These are phyloP conservation scores for Hypoxylon sp. DNA, from an alignment of 2,329 filamentous ascomycete genomes.

Conservation along the genomic window DNA sequence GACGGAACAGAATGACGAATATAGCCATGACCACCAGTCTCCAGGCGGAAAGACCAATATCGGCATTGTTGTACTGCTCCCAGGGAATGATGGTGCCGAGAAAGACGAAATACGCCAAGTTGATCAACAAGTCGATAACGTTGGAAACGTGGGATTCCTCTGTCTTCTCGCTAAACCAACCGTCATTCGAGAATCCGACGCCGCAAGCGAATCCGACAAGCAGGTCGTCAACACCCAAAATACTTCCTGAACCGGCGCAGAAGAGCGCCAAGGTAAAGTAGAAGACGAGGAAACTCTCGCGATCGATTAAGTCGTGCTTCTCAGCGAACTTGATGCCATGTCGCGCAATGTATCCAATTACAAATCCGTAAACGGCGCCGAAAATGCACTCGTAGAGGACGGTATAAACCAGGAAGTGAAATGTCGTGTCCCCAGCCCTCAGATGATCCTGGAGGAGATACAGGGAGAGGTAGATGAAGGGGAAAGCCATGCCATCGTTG, in stretches of 20 bases:
- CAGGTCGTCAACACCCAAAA: constrained; percentile 91
- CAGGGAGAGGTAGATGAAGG: constrained; percentile 91
- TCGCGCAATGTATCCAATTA: constrained; percentile 86
- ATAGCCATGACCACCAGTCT: constrained; percentile 91
- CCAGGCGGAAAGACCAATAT: constrained; percentile 83
- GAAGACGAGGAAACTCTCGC: constrained; percentile 97
- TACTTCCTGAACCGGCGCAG: constrained; percentile 90
- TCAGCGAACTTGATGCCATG: constrained; percentile 91
- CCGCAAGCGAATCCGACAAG: constrained; percentile 94
- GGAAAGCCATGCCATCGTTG: constrained; percentile 99
- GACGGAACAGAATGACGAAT: constrained; percentile 92
- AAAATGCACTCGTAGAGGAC: constrained; percentile 96
- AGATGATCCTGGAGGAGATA: constrained; percentile 87
- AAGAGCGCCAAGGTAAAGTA: constrained; percentile 98
- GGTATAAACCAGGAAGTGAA: constrained; percentile 88
- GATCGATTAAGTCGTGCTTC: constrained; percentile 83
- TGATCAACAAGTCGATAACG: constrained; percentile 96
- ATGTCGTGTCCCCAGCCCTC: constrained; percentile 72
- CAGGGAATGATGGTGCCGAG: constrained; percentile 97
- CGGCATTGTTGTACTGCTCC: constrained; percentile 82
- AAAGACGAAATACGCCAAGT: constrained; percentile 97
- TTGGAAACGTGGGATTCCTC: constrained; percentile 99
- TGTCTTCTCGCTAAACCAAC: constrained; percentile 98
- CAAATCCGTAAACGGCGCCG: constrained; percentile 86
- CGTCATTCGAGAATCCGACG: constrained; percentile 99